Percentiles rank a stretch among this genome's conserved stretches.
These are phyloP conservation scores for Grosmannia clavigera DNA, from an alignment of 2,329 filamentous ascomycete genomes.

Conservation along the genomic window DNA sequence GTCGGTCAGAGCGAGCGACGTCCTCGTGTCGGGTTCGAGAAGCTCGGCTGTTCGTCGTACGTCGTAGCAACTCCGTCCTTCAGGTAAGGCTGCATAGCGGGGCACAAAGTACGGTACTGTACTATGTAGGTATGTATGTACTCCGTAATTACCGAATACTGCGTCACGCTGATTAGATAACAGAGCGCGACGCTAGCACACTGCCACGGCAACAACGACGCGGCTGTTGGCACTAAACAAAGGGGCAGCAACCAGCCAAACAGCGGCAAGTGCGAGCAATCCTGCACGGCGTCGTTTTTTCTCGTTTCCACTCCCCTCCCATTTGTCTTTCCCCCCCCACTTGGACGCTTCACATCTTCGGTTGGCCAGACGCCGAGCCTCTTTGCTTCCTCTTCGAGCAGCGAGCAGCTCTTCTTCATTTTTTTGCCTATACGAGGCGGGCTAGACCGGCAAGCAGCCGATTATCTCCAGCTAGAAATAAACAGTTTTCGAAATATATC, in stretches of 20 bases:
- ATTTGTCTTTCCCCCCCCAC: not conserved
- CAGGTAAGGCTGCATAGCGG: not conserved
- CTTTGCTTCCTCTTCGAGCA: too few relatives aligned
- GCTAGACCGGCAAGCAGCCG: too few relatives aligned
- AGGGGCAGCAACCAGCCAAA: not conserved
- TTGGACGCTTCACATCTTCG: not conserved
- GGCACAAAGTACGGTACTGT: not conserved
- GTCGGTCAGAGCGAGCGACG: too few relatives aligned
- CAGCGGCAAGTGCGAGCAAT: not conserved
- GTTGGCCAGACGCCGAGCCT: too few relatives aligned
- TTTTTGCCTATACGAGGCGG: too few relatives aligned
- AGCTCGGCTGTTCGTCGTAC: too few relatives aligned
- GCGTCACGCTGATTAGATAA: not conserved
- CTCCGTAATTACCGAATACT: too few relatives aligned
- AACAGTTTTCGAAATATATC: too few relatives aligned
- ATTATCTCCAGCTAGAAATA: too few relatives aligned
- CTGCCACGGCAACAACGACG: slow-evolving; percentile 1
- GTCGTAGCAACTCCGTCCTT: too few relatives aligned
- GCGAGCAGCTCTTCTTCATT: too few relatives aligned
- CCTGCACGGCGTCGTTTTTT: not conserved
- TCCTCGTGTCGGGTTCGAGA: too few relatives aligned
- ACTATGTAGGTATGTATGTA: not conserved
- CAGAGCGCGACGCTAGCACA: not conserved
- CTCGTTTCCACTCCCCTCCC: not conserved
- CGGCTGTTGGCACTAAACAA: not conserved